phyloP scores from a whole-genome alignment of 192 early-diverging fungal species.

The Entrophospora sp. region DNA sequence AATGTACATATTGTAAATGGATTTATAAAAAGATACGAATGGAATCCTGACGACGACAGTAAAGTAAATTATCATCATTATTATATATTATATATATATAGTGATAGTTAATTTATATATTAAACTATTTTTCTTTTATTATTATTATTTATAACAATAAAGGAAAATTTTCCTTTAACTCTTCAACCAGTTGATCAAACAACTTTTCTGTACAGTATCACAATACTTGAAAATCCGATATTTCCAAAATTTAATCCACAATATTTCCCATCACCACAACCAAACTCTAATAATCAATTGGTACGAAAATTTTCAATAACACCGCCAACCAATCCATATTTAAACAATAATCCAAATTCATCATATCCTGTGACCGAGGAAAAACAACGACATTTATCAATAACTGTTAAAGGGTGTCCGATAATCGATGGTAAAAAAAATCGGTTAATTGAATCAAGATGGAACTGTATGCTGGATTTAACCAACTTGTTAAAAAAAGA shows the following conservation, averaged over 20 bases:
- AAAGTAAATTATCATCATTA: not conserved
- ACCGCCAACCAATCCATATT: conserved; percentile 1
- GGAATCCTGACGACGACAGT: conserved; percentile 26
- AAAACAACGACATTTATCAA: conserved; percentile 35
- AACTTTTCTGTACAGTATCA: conserved; percentile 45
- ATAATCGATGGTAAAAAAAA: conserved; percentile 37
- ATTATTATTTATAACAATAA: too few species aligned
- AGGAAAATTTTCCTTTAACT: conserved; percentile 32
- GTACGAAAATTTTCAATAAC: not conserved
- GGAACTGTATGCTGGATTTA: conserved; percentile 50
- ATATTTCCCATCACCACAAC: not conserved
- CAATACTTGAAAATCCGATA: conserved; percentile 39
- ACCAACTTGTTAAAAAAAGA: conserved; percentile 28
- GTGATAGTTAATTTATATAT: not conserved
- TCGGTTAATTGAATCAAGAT: conserved; percentile 41
- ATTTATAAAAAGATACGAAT: conserved; percentile 33
- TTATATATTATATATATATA: not conserved
- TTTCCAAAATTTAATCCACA: not conserved
- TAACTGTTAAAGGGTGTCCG: conserved; percentile 39
- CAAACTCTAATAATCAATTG: not conserved
- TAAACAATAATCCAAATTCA: not conserved
- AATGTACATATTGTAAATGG: conserved; percentile 47
- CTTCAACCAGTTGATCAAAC: conserved; percentile 44
- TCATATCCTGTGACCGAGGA: conserved; percentile 6
- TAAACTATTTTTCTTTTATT: not conserved